Conservation (phyloP, 2,329 filamentous ascomycete species). For the Mollisiaceae sp. region DNA sequence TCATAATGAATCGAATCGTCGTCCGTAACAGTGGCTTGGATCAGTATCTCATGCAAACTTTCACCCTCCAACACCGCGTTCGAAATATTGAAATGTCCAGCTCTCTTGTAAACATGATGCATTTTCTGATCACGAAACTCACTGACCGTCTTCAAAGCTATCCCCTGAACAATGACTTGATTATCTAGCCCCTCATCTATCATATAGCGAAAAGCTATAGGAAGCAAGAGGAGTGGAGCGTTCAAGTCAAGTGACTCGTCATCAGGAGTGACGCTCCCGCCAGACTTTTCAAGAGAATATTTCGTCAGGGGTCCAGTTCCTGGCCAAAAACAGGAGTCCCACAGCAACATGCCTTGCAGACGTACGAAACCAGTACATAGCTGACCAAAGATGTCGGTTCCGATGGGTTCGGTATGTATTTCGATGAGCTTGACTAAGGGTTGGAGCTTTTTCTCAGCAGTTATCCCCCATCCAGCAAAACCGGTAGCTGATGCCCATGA, state of each 20-base stretch:
- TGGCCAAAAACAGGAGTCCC: not conserved
- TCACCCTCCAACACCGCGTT: not conserved
- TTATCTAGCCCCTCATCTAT: not conserved
- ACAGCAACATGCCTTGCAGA: not conserved
- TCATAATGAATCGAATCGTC: not conserved
- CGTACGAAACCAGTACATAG: not conserved
- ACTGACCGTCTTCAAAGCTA: not conserved
- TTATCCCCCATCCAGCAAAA: not conserved
- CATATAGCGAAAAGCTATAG: not conserved
- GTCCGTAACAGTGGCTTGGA: not conserved
- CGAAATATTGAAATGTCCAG: not conserved
- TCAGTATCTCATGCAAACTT: not conserved
- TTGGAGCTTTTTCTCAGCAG: not conserved
- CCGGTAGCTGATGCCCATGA: not conserved
- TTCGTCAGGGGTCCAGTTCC: not conserved
- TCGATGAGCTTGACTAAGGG: not conserved
- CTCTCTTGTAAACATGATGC: not conserved
- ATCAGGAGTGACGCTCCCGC: not conserved
- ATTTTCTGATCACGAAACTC: not conserved
- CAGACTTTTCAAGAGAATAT: not conserved
- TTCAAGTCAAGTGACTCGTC: not conserved
- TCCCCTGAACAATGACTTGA: not conserved
- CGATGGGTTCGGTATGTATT: not conserved
- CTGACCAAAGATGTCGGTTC: not conserved
- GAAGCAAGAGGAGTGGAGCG: not conserved